A percentile compares a stretch with the other conserved stretches of the same genome.
phyloP scores from a whole-genome alignment of 2,329 filamentous ascomycete species.

The Annulohypoxylon truncatum region DNA sequence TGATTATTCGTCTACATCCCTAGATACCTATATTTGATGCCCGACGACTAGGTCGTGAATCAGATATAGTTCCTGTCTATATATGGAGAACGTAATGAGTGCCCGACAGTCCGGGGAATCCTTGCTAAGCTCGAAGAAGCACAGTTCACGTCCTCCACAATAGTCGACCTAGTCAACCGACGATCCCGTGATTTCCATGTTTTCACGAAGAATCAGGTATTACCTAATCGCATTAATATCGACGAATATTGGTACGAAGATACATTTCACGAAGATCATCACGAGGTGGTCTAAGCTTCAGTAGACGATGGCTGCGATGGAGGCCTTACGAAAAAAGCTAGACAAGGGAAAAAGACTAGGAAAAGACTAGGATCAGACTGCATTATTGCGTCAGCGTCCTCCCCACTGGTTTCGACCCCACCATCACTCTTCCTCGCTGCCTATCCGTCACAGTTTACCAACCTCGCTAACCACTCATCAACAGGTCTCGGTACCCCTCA shows the following conservation, averaged over 20 bases:
- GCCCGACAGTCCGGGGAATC: constrained; percentile 12
- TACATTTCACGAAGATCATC: constrained; percentile 11
- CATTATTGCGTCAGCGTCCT: constrained; percentile 41
- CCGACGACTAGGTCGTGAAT: constrained; percentile 14
- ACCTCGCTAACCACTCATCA: constrained; percentile 29
- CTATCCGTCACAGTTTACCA: constrained; percentile 30
- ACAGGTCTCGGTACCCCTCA: constrained; percentile 11
- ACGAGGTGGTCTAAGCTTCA: constrained; percentile 28
- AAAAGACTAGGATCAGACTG: constrained; percentile 28
- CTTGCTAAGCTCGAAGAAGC: constrained; percentile 7
- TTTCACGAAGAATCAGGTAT: neutral
- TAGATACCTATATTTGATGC: constrained; percentile 24
- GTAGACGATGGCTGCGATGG: constrained; percentile 19
- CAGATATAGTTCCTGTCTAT: constrained; percentile 30
- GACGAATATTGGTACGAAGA: constrained; percentile 21
- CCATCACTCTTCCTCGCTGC: constrained; percentile 27
- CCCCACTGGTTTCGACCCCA: constrained; percentile 39
- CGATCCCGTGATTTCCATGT: constrained; percentile 18
- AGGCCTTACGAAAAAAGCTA: constrained; percentile 29
- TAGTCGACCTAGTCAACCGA: constrained; percentile 21
- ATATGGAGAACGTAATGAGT: constrained; percentile 16
- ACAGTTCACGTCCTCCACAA: constrained; percentile 3
- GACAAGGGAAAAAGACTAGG: constrained; percentile 15
- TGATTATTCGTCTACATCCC: neutral
- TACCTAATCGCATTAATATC: constrained; percentile 13